A percentile compares a stretch with the other conserved stretches of the same genome.
Evolutionary conservation across 2,329 filamentous ascomycete species (phyloP).

Genomic region (Setomelanomma holmii): DNA sequence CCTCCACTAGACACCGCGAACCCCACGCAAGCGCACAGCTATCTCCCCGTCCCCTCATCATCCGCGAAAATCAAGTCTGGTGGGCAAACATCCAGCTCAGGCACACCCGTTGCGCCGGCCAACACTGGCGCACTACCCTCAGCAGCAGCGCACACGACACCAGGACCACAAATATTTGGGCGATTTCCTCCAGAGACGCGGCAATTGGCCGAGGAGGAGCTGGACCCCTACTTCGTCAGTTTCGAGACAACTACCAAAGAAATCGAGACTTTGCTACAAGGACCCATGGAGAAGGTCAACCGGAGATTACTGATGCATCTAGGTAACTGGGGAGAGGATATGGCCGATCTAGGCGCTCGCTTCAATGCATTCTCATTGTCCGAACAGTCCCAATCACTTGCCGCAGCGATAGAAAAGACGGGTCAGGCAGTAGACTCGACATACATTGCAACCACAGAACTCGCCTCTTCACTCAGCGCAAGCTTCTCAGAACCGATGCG

Average conservation of each 20-base stretch:
- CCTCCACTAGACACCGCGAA: constrained; percentile 97
- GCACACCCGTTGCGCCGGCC: constrained; percentile 63
- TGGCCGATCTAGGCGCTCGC: constrained; percentile 91
- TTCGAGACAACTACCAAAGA: constrained; percentile 94
- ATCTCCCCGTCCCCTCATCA: constrained; percentile 81
- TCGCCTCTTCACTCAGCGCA: constrained; percentile 85
- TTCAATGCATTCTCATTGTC: constrained; percentile 97
- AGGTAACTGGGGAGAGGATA: constrained; percentile 81
- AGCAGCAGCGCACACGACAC: constrained; percentile 62
- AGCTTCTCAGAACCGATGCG: constrained; percentile 98
- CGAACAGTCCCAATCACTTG: constrained; percentile 86
- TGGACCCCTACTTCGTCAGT: constrained; percentile 94
- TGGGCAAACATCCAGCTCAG: constrained; percentile 54
- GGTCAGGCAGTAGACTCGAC: constrained; percentile 95
- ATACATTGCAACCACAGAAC: constrained; percentile 92
- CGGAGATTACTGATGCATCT: constrained; percentile 86
- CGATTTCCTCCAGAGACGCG: constrained; percentile 83
- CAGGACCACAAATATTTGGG: constrained; percentile 70
- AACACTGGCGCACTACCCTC: constrained; percentile 58
- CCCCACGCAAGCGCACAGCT: constrained; percentile 83
- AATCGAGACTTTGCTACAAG: constrained; percentile 84
- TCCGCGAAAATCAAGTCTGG: constrained; percentile 82
- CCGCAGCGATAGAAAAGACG: constrained; percentile 90
- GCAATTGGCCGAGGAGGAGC: constrained; percentile 81
- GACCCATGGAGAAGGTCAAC: constrained; percentile 97